These are phyloP conservation scores for Colletotrichum filicis DNA, from an alignment of 2,329 filamentous ascomycete species.

Conservation along the genomic window DNA sequence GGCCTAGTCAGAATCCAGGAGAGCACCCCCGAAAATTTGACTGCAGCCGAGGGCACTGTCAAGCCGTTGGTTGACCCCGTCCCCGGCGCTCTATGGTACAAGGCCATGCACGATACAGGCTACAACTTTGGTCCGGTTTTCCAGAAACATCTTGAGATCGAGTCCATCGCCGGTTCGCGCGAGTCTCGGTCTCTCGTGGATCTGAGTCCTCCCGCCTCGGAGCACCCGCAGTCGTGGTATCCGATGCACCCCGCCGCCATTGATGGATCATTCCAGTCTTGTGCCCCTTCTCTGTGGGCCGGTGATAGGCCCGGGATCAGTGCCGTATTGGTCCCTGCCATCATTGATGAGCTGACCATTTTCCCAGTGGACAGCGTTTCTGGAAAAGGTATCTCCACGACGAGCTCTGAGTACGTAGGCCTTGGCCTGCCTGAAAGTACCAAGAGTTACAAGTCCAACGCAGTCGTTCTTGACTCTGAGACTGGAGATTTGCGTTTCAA, in stretches of 20 bases:
- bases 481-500: too few relatives aligned
- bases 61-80: neutral
- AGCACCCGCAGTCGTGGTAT: neutral
- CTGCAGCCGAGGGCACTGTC: neutral
- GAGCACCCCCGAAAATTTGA: neutral
- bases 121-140: conserved; percentile 5
- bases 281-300: too few relatives aligned
- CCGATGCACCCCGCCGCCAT: conserved; percentile 5
- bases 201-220: neutral
- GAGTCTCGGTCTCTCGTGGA: neutral
- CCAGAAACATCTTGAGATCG: neutral
- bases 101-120: neutral
- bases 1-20: conserved; percentile 9
- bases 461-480: neutral
- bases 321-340: too few relatives aligned
- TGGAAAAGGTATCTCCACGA: too few relatives aligned
- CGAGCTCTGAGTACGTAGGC: too few relatives aligned
- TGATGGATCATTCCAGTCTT: neutral
- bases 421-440: too few relatives aligned
- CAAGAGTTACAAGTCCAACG: neutral
- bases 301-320: too few relatives aligned
- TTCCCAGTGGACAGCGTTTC: too few relatives aligned
- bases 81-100: conserved; percentile 5
- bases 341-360: neutral
- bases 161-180: neutral